Evolutionary conservation across 192 early-diverging fungal species (phyloP), one percentile per base, ranked within the genome.

Genomic region (Haplosporangium gracile): DNA sequence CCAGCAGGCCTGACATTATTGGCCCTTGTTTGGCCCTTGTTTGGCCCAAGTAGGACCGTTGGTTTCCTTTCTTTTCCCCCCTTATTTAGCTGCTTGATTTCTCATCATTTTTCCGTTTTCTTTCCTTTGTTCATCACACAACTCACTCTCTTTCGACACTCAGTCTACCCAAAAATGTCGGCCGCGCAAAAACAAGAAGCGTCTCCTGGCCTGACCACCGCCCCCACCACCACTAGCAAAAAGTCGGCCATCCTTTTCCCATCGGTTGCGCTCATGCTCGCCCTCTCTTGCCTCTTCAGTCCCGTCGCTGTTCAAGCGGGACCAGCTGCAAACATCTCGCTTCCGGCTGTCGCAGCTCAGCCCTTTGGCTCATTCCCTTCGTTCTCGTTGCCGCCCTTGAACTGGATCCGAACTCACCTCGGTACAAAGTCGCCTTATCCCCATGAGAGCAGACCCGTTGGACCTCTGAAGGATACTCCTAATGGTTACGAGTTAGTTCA

Each of bases 351-450:
- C 4, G 49, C 20, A 5, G 49, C 49, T 22, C 15, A 51, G 18
- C 49, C 16, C 18, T 51, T 18, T 51, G 20, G 49, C n/a, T 45
- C 72, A 9, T 73, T 24, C 6, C 45, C 72, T 32, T 73, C n/a
- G 45, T 45, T 26, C n/a, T 45, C n/a, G 4, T 40, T 65, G 13
- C 43, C 42, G 6, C 63, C 78, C 2, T 20, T 55, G 20, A 40
- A 36, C 5, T 85, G 83, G 83, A 32, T 85, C 40, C 78, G 74
- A 24, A 45, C 38, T 9, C 78, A 85, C 43, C 70, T 86, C n/a
- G 74, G 79, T 3, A 77, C 84, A 68, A 86, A 86, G 47, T 80
- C 79, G 15, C 84, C 84, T 0, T 86, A 86, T 47, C 84, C 84
- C 24, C 84, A 86, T 39, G 75, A 86, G 40, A 68, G 70, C 60